Percentiles rank a stretch among this genome's conserved stretches.
These are phyloP conservation scores for Centella asiatica DNA, from an alignment of 129 eudicot genomes.

Conservation along the genomic window DNA sequence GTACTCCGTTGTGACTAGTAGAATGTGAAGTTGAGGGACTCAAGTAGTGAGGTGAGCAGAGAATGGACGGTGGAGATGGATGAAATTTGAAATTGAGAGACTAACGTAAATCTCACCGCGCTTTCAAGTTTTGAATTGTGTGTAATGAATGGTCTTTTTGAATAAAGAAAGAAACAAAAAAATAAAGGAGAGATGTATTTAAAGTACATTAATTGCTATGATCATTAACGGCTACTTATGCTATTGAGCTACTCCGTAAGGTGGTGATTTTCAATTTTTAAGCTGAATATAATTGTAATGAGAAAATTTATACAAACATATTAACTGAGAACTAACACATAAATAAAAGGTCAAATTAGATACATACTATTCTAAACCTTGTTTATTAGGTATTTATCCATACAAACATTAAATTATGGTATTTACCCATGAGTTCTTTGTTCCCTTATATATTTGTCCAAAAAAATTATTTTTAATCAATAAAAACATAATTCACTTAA, in stretches of 20 bases:
- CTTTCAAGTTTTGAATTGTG: conserved; percentile 25
- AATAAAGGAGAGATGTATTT: neutral
- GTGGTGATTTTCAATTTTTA: neutral
- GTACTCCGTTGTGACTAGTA: neutral
- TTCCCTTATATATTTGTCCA: too few species aligned
- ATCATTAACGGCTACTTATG: conserved; percentile 22
- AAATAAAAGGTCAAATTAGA: too few species aligned
- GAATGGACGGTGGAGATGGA: conserved; percentile 33
- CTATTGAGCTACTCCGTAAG: neutral
- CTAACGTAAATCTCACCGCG: conserved; percentile 19
- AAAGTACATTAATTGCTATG: neutral
- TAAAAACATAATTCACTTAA: too few species aligned
- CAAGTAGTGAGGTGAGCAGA: neutral
- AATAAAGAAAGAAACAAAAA: neutral
- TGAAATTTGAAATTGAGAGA: conserved; percentile 3
- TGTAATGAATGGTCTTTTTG: conserved; percentile 3
- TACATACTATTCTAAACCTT: too few species aligned
- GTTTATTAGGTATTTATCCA: too few species aligned
- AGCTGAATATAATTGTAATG: too few species aligned
- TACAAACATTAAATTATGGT: too few species aligned
- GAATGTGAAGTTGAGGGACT: neutral
- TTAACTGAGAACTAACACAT: too few species aligned
- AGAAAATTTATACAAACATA: too few species aligned
- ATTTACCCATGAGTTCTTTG: too few species aligned
- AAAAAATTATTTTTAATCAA: too few species aligned